Base-by-base conservation (phyloP, 768 basidiomycete genomes). In the Pulveroboletus sp. region DNA sequence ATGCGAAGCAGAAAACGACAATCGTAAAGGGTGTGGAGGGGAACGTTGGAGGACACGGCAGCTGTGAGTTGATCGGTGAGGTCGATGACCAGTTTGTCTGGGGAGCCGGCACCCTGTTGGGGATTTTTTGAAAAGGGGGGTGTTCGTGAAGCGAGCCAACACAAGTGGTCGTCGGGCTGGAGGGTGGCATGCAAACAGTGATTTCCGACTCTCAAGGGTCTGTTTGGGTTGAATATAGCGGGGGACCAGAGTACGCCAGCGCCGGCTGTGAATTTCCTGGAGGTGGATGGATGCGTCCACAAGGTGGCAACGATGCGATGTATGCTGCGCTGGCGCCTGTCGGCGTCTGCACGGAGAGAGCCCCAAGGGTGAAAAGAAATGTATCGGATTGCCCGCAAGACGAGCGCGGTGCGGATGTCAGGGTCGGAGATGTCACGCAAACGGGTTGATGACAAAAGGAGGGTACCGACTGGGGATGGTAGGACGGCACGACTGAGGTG, bases 331-430 rank as follows among this genome's bases (percentile, higher is more conserved):
- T 60, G 63, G 9, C 79, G 75, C 29, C 90, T 76, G 50, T 76
- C 67, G 2, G 75, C 80, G 54, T 89, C 82, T 2, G 89, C 79
- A 8, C 72, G 76, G 16, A 76, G 58, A 40, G 81, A 80, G 5
- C 90, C 90, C 90, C 90, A 93, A 3, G 87, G 84, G 33, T 78
- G 71, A 38, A 80, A 83, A 1, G 90, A 91, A 35, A 82, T 69
- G 57, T 82, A 86, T 13, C 88, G 87, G 43, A 90, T 69, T 24
- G 84, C 70, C 27, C 81, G 77, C 36, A 77, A 65, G 51, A 82
- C 61, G 37, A 83, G 58, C 2, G 75, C 73, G 37, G 58, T 62
- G 43, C 68, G 72, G 16, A 78, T 45, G 4, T 56, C 49, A 1
- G 65, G 63, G 34, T 76, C 67, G 1, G 60, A 50, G 40, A 78